Evolutionary conservation across 2,329 filamentous ascomycete species (phyloP).

Genomic region (Fusarium sp.): DNA sequence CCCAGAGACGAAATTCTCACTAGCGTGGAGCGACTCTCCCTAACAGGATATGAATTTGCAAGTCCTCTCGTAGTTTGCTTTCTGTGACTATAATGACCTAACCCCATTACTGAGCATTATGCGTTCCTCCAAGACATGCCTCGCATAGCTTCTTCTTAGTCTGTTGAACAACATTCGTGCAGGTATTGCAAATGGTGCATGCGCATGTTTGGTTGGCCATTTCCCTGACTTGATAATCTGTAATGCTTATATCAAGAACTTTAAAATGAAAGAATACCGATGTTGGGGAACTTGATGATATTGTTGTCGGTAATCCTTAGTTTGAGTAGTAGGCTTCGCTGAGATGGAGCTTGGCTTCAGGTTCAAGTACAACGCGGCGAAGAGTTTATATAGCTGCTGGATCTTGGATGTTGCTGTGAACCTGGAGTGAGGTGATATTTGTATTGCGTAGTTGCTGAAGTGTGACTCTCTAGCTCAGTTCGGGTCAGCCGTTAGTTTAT

Average conservation of each 20-base stretch:
- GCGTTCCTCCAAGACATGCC: accelerated
- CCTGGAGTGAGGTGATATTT: background rate
- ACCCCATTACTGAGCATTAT: background rate
- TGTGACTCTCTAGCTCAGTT: background rate
- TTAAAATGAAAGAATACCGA: background rate
- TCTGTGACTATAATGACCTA: accelerated
- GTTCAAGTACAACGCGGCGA: background rate
- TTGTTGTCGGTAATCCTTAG: too few species aligned
- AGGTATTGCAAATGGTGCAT: background rate
- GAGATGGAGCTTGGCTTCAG: background rate
- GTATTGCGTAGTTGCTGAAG: accelerated
- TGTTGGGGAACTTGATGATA: too few species aligned
- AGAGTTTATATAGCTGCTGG: background rate
- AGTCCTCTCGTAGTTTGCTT: accelerated
- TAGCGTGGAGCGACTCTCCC: accelerated
- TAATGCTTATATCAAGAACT: accelerated
- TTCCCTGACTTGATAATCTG: accelerated
- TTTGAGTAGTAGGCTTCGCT: background rate
- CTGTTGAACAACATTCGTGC: background rate
- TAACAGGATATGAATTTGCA: background rate
- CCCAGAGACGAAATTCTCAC: too few species aligned
- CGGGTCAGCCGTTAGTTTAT: accelerated
- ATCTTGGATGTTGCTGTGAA: background rate
- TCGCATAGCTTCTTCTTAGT: background rate
- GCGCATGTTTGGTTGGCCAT: background rate